A percentile compares a stretch with the other conserved stretches of the same genome.
phyloP scores from a whole-genome alignment of 768 basidiomycete species.

The Pleurotus tuoliensis region DNA sequence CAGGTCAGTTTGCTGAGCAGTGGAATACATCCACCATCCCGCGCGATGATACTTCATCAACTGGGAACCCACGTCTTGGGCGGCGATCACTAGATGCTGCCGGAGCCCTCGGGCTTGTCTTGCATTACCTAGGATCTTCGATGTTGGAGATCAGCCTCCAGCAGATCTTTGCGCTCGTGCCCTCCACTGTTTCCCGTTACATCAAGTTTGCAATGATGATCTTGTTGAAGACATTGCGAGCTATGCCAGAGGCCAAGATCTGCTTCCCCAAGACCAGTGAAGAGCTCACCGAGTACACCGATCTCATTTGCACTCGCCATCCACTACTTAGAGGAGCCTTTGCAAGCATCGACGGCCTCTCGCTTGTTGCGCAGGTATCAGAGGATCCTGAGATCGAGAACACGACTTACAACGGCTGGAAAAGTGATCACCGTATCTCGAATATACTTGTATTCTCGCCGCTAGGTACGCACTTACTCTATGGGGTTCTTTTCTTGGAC shows the following conservation, averaged over 20 bases:
- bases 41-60: no score
- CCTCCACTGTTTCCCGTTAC: slow-evolving; percentile 32
- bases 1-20: no score
- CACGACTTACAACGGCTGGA: slow-evolving; percentile 40
- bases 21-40: no score
- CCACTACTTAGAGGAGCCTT: slow-evolving; percentile 32
- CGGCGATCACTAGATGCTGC: no score
- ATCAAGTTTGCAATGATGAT: slow-evolving; percentile 28
- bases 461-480: slow-evolving; percentile 14
- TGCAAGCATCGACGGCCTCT: slow-evolving; percentile 38
- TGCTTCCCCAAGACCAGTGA: slow-evolving; percentile 18
- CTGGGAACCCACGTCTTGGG: no score
- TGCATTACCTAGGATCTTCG: slow-evolving; percentile 40
- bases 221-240: slow-evolving; percentile 23
- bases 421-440: slow-evolving; percentile 34
- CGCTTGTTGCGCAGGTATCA: slow-evolving; percentile 26
- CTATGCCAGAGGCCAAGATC: slow-evolving; percentile 25
- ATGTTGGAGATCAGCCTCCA: slow-evolving; percentile 36
- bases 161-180: slow-evolving; percentile 42
- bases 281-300: slow-evolving; percentile 23
- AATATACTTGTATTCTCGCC: slow-evolving; percentile 27
- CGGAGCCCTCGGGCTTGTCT: slow-evolving; percentile 35
- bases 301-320: slow-evolving; percentile 27
- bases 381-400: slow-evolving; percentile 39
- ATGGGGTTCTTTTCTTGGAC: no score